Percentiles rank a stretch among this genome's conserved stretches.
phyloP scores from a whole-genome alignment of 306 rosid genomes.

The Medicago ruthenica region DNA sequence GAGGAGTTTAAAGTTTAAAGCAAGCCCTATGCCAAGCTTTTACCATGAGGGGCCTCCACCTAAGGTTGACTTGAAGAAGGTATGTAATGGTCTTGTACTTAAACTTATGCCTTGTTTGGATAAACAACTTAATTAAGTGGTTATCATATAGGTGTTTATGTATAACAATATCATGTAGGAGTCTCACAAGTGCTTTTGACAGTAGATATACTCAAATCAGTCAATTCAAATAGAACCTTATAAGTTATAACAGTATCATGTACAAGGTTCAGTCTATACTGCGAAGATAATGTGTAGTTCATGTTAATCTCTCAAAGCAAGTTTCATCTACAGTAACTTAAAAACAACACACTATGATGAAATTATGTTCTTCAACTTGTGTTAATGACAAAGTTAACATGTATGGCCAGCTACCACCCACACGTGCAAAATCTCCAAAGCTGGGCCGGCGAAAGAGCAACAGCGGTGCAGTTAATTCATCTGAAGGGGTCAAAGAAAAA shows the following conservation, averaged over 20 bases:
- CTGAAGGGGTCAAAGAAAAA: constrained; percentile 53
- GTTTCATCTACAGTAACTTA: neutral
- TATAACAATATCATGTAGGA: too few species aligned
- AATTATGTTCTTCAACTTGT: constrained; percentile 23
- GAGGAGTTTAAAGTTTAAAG: constrained; percentile 90
- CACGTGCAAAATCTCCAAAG: constrained; percentile 97
- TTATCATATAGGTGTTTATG: neutral
- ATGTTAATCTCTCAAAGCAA: constrained; percentile 39
- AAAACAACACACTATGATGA: constrained; percentile 32
- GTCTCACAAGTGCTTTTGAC: neutral
- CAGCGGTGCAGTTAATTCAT: constrained; percentile 49
- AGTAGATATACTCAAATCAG: neutral
- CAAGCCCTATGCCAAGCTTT: constrained; percentile 97
- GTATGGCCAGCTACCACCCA: constrained; percentile 77
- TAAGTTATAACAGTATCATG: constrained; percentile 2
- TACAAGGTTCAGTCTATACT: constrained; percentile 10
- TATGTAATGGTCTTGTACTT: constrained; percentile 46
- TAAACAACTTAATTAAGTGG: neutral
- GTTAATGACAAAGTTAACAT: constrained; percentile 39
- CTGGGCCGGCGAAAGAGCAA: constrained; percentile 86
- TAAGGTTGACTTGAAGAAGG: constrained; percentile 93
- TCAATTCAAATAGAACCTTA: neutral
- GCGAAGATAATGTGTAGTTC: constrained; percentile 14
- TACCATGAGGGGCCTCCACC: constrained; percentile 98
- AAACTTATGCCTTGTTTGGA: neutral